Evolutionary conservation across 805 yeast genomes (phyloP).

Genomic region (Saccharomycopsis capsularis): DNA sequence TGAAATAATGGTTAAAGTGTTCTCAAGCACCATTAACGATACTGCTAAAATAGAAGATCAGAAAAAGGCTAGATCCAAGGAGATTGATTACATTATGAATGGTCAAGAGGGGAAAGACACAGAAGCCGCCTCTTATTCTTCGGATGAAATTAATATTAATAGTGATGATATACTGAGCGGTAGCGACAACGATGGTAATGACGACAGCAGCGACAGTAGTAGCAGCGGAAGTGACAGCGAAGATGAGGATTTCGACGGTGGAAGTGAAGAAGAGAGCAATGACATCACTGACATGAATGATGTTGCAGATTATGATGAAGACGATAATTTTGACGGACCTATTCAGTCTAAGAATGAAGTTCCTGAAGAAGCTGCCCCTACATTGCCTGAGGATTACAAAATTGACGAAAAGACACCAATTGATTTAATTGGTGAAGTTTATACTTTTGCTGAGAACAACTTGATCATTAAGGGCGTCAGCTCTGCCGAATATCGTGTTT

Average conservation of each 20-base stretch:
- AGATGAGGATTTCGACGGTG: conserved; percentile 26
- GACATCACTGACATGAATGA: conserved; percentile 24
- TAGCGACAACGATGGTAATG: neutral
- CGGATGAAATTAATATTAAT: conserved; percentile 4
- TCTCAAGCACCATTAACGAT: neutral
- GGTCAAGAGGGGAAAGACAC: neutral
- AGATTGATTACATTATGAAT: conserved; percentile 1
- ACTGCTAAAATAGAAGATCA: neutral
- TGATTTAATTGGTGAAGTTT: conserved; percentile 63
- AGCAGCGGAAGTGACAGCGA: conserved; percentile 27
- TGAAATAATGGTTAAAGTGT: neutral
- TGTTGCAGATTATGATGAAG: conserved; percentile 31
- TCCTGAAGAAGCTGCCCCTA: conserved; percentile 57
- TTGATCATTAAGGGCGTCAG: conserved; percentile 61
- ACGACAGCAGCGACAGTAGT: conserved; percentile 12
- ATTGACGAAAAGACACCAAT: conserved; percentile 58
- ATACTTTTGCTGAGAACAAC: conserved; percentile 63
- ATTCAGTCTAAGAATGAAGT: conserved; percentile 75
- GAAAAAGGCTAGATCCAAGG: conserved; percentile 4
- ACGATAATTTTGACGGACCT: conserved; percentile 49
- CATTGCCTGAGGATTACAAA: conserved; percentile 57
- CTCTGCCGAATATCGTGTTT: conserved; percentile 79
- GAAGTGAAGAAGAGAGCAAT: conserved; percentile 25
- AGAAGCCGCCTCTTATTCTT: conserved; percentile 1
- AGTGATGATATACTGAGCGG: neutral